Conservation (phyloP, 495 filamentous ascomycete species). For the Choiromyces venosus region DNA sequence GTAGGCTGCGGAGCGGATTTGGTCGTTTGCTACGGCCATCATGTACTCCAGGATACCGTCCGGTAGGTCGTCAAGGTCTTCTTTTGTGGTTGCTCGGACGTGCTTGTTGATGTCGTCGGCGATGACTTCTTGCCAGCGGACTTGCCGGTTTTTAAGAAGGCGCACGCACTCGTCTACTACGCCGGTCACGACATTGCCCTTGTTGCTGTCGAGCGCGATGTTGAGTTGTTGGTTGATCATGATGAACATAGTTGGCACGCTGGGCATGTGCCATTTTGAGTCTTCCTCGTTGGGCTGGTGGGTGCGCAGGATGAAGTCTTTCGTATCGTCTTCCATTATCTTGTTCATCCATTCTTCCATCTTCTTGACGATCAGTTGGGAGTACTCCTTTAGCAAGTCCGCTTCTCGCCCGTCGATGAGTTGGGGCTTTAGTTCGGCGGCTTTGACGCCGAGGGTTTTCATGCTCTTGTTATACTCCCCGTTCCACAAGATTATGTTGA, state of each 20-base stretch:
- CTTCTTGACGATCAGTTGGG: conserved; percentile 84
- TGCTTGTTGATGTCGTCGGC: conserved; percentile 78
- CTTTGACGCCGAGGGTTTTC: conserved; percentile 73
- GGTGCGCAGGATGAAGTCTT: conserved; percentile 68
- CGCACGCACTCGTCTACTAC: conserved; percentile 92
- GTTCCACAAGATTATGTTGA: conserved; percentile 79
- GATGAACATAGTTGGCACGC: conserved; percentile 69
- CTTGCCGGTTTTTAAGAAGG: conserved; percentile 71
- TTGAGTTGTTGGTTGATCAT: conserved; percentile 90
- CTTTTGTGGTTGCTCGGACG: conserved; percentile 53
- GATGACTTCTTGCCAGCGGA: conserved; percentile 75
- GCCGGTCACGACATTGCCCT: conserved; percentile 81
- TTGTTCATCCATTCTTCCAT: conserved; percentile 97
- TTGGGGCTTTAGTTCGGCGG: conserved; percentile 68
- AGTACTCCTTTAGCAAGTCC: conserved; percentile 88
- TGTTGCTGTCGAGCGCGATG: conserved; percentile 71
- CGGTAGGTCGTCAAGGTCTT: conserved; percentile 46
- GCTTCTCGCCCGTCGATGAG: conserved; percentile 80
- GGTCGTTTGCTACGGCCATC: conserved; percentile 94
- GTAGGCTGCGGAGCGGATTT: conserved; percentile 69
- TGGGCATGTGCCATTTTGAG: conserved; percentile 42
- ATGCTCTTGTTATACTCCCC: conserved; percentile 96
- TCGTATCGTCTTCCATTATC: conserved; percentile 72
- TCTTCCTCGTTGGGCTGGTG: conserved; percentile 69
- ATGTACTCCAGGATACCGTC: conserved; percentile 67